Base-by-base conservation (phyloP, 2,329 filamentous ascomycete genomes). In the Helminthosporium solani region DNA sequence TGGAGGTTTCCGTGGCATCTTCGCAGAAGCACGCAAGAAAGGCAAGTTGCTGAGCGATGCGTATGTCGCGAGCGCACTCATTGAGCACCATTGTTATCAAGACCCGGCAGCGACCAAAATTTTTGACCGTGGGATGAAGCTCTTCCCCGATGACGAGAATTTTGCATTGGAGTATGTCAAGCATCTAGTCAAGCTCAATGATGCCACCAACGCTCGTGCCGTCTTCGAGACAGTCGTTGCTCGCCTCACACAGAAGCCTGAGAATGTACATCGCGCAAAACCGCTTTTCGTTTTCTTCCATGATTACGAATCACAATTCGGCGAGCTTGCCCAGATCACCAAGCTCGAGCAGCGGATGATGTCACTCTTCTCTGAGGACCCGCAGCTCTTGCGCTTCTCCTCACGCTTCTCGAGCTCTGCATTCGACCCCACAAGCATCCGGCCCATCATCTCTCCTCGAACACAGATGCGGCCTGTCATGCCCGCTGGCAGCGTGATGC, bases 101-200 rank as follows among this genome's bases (percentile, higher is more conserved):
- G 94, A 97, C 61, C 82, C 86, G 0, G 89, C 94, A 0, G 92
- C 91, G 1, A 88, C 87, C 34, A 96, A 94, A 73, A 97, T 99
- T 49, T 95, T 97, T 57, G 94, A 99, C 67, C 87, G 92, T 36
- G 94, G 94, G 16, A 85, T 92, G 53, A 94, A 90, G 64, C 77
- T 99, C 11, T 99, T 97, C 64, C 92, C 92, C 0, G 89, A 95
- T 39, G 92, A 97, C 61, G 91, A 96, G 67, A 80, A 84, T 47
- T 97, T 97, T 71, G 90, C 95, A 53, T 80, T 99, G 41, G 91
- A 97, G 70, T 97, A 99, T 69, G 78, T 99, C 60, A 96, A 96
- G 74, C 94, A 96, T 70, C 76, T 99, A 49, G 87, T 97, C 60
- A 86, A 88, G 11, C 90, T 88, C 66, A 92, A 95, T 59, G 94